Conservation (phyloP, 2,329 filamentous ascomycete genomes). For the Celoporthe dispersa region DNA sequence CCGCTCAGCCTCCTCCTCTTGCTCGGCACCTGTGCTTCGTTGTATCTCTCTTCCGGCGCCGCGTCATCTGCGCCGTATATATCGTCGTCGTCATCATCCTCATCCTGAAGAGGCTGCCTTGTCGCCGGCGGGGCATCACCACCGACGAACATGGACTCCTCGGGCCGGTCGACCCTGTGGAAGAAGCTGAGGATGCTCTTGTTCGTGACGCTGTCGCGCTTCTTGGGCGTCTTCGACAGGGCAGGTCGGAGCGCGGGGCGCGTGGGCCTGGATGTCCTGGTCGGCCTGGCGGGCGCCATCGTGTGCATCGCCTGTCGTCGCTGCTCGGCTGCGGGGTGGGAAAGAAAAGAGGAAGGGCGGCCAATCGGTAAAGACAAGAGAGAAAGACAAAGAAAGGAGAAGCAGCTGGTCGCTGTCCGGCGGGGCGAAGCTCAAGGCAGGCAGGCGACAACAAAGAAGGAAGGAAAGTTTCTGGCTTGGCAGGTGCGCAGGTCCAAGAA, state of each 20-base stretch:
- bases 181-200: constrained; percentile 76
- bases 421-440: background rate
- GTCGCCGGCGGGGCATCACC: constrained; percentile 30
- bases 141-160: constrained; percentile 62
- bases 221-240: constrained; percentile 41
- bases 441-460: background rate
- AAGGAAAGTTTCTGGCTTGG: background rate
- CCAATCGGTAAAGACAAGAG: background rate
- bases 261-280: constrained; percentile 16
- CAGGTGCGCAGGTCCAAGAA: background rate
- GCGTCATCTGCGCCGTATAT: constrained; percentile 31
- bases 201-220: constrained; percentile 48
- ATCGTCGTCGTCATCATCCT: constrained; percentile 32
- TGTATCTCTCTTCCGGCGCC: constrained; percentile 39
- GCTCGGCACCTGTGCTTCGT: constrained; percentile 42
- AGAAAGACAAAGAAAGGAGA: background rate
- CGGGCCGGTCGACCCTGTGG: constrained; percentile 66
- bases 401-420: background rate
- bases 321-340: background rate
- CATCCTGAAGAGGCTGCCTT: constrained; percentile 13
- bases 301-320: background rate
- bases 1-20: constrained; percentile 50
- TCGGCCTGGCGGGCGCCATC: constrained; percentile 26
- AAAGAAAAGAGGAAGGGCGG: background rate
- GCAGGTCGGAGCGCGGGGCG: constrained; percentile 13